Base-by-base conservation (phyloP, 371 early-diverging fungal species). In the Mucor lusitanicus region DNA sequence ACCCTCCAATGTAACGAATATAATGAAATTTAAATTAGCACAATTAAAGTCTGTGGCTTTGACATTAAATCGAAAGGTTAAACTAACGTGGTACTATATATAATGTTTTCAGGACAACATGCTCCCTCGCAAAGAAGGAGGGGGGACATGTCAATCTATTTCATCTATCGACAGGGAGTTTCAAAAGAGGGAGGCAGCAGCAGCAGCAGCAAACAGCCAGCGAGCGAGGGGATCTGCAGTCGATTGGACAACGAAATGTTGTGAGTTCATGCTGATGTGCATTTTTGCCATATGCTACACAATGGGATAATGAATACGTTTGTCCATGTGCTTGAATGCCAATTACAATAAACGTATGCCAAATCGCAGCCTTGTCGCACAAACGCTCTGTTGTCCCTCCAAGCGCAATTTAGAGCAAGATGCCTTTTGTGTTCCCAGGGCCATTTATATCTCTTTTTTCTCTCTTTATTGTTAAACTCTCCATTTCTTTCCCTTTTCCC, bases 361-460 rank as follows among this genome's bases (percentile, higher is more conserved):
- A 44, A 19, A 44, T 44, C 19, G 19, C 19, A n/a, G 2, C 44
- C 2, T 13, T 27, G 53, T 53, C 8, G 23, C 27, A 53, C 53
- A 27, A 53, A 15, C 9, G 53, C 27, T 53, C 23, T 53, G 53
- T n/a, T 44, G 44, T 44, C 19, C 44, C 19, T 44, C 44, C 44
- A 44, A 44, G n/a, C 44, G 53, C 3, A 53, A 33, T 65, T 46
- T 32, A 33, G 4, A 30, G 46, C 42, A 59, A 42, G 17, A 53
- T 67, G 19, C 54, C 39, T 35, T 35, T 64, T 35, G 53, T 63
- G 21, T 33, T 63, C 48, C 63, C 30, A 53, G 27, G 13, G 19
- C 12, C 30, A 60, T 27, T 60, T 60, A 40, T 60, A 21, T 46
- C 12, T 35, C 19, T 46, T 1, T 61, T 17, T 46, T 3, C 37